Conservation (phyloP, 2,329 filamentous ascomycete genomes). For the Xylariaceae sp. region DNA sequence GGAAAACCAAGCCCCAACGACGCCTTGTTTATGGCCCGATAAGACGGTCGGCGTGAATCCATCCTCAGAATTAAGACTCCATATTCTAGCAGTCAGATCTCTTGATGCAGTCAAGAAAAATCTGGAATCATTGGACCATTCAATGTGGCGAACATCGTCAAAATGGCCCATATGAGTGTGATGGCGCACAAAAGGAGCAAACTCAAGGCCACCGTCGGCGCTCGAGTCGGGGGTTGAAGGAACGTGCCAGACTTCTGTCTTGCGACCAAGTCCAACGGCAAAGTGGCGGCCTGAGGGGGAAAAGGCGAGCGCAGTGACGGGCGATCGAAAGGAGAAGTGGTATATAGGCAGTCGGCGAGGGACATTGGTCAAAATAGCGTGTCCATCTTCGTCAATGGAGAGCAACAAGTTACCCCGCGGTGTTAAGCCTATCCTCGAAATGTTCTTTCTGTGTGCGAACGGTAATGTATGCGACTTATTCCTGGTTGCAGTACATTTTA, state of each 20-base stretch:
- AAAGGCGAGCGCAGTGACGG: slow-evolving; percentile 78
- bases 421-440: slow-evolving; percentile 78
- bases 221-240: slow-evolving; percentile 81
- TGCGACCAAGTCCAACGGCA: slow-evolving; percentile 77
- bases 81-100: slow-evolving; percentile 88
- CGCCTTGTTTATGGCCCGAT: slow-evolving; percentile 82
- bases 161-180: slow-evolving; percentile 84
- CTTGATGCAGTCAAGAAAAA: slow-evolving; percentile 92
- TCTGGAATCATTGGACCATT: slow-evolving; percentile 93
- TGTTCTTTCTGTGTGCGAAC: slow-evolving; percentile 92
- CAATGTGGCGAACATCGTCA: slow-evolving; percentile 76
- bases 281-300: slow-evolving; percentile 89
- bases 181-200: slow-evolving; percentile 88
- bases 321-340: slow-evolving; percentile 88
- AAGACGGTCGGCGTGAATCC: slow-evolving; percentile 86
- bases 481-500: slow-evolving; percentile 38
- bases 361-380: slow-evolving; percentile 88
- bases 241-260: slow-evolving; percentile 93
- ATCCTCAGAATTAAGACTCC: slow-evolving; percentile 83
- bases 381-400: slow-evolving; percentile 88
- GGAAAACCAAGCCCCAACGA: slow-evolving; percentile 96
- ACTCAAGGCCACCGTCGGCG: slow-evolving; percentile 77
- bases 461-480: slow-evolving; percentile 84
- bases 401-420: slow-evolving; percentile 88
- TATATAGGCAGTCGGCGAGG: slow-evolving; percentile 80